Evolutionary conservation across 2,329 filamentous ascomycete species (phyloP).

Genomic region (Penicillium sp.): DNA sequence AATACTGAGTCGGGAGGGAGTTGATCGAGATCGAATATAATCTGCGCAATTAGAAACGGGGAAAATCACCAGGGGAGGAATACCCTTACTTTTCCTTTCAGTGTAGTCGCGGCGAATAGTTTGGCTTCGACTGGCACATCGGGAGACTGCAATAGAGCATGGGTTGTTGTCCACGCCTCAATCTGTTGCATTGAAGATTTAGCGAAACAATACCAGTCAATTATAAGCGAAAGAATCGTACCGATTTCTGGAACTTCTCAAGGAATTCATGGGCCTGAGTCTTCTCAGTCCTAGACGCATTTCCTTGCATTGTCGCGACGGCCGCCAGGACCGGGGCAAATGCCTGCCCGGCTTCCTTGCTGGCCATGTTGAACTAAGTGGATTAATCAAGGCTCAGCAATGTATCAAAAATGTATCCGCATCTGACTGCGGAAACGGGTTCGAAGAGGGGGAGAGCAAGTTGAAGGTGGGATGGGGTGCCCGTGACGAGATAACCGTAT

Average conservation of each 20-base stretch:
- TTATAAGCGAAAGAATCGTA: conserved; percentile 46
- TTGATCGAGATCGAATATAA: conserved; percentile 93
- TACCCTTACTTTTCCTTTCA: conserved; percentile 86
- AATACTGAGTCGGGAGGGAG: conserved; percentile 72
- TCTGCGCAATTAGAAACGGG: conserved; percentile 55
- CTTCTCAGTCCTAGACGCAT: conserved; percentile 77
- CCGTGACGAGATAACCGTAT: conserved; percentile 24
- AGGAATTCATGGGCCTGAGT: conserved; percentile 87
- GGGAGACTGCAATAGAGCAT: conserved; percentile 76
- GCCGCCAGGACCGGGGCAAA: conserved; percentile 85
- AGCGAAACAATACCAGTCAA: conserved; percentile 17
- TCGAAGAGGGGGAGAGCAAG: conserved; percentile 12
- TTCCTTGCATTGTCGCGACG: conserved; percentile 84
- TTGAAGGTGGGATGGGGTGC: conserved; percentile 26
- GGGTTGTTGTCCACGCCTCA: conserved; percentile 86
- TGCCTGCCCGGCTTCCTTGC: conserved; percentile 65
- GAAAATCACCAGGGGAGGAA: not conserved
- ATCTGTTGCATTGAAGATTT: conserved; percentile 52
- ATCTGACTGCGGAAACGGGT: not conserved
- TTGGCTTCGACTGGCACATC: conserved; percentile 79
- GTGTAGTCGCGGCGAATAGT: conserved; percentile 91
- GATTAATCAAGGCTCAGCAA: conserved; percentile 12
- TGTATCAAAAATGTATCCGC: conserved; percentile 3
- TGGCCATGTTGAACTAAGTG: conserved; percentile 57
- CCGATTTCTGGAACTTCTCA: conserved; percentile 96